Conservation (phyloP, 2,329 filamentous ascomycete species). For the Xylariaceae sp. region DNA sequence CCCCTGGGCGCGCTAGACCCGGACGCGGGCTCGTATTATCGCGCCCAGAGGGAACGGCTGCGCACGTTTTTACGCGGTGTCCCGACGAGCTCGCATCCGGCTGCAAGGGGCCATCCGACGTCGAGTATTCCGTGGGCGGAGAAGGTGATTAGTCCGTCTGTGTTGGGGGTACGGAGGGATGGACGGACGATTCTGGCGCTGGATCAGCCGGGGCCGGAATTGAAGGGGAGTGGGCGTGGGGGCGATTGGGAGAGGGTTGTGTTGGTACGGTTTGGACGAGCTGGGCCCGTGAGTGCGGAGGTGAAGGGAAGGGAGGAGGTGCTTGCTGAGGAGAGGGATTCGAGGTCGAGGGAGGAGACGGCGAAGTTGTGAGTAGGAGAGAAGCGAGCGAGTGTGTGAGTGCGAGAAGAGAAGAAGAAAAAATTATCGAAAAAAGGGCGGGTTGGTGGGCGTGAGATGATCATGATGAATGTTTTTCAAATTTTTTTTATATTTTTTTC, state of each 20-base stretch:
- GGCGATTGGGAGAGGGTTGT: slow-evolving; percentile 58
- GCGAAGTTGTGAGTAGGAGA: slow-evolving; percentile 9
- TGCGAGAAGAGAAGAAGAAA: neutral
- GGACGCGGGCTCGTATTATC: slow-evolving; percentile 35
- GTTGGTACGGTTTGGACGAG: slow-evolving; percentile 48
- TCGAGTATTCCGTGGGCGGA: slow-evolving; percentile 50
- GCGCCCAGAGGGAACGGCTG: slow-evolving; percentile 47
- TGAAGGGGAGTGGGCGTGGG: slow-evolving; percentile 42
- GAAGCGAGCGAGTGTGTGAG: neutral
- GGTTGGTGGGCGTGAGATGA: too few relatives aligned
- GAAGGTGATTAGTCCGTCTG: slow-evolving; percentile 56
- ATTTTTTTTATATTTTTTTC: too few relatives aligned
- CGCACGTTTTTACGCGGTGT: slow-evolving; percentile 46
- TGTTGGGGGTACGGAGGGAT: slow-evolving; percentile 42
- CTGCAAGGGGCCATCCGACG: slow-evolving; percentile 38
- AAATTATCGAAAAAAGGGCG: too few relatives aligned
- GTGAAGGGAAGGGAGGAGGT: slow-evolving; percentile 47
- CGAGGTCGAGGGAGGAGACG: slow-evolving; percentile 12
- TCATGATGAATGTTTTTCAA: too few relatives aligned
- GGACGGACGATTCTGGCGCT: slow-evolving; percentile 49
- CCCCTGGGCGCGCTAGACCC: slow-evolving; percentile 25
- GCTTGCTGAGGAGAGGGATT: slow-evolving; percentile 40
- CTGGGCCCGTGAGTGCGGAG: slow-evolving; percentile 49
- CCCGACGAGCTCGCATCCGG: slow-evolving; percentile 39
- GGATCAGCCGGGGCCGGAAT: slow-evolving; percentile 54